These are phyloP conservation scores for Cydonia oblonga DNA, from an alignment of 331 rosid genomes.

Conservation along the genomic window DNA sequence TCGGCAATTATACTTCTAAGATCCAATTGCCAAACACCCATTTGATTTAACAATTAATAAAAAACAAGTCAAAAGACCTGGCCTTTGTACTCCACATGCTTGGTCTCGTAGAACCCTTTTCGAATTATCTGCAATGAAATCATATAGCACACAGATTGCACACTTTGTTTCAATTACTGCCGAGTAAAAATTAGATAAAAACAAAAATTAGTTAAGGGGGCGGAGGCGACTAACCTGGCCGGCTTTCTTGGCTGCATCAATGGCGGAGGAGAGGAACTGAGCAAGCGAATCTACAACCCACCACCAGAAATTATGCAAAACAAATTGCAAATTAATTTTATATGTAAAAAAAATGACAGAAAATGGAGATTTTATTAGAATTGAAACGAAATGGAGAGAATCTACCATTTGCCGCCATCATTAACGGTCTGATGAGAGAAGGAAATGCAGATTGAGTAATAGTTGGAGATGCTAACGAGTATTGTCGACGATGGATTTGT, in stretches of 20 bases:
- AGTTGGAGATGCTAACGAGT: not conserved
- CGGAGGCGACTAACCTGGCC: conserved; percentile 24
- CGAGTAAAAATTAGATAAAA: not conserved
- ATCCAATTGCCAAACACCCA: not conserved
- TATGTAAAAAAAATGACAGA: not conserved
- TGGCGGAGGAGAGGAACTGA: conserved; percentile 36
- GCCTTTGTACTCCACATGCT: conserved; percentile 49
- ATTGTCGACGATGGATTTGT: not conserved
- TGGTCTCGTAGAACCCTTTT: conserved; percentile 34
- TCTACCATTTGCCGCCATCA: conserved; percentile 53
- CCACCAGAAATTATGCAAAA: not conserved
- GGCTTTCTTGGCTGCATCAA: conserved; percentile 48
- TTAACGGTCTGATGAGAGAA: not conserved
- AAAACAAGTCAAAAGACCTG: conserved; percentile 7
- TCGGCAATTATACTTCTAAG: not conserved
- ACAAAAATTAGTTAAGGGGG: not conserved
- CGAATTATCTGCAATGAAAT: conserved; percentile 24
- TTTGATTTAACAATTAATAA: not conserved
- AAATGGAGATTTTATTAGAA: not conserved
- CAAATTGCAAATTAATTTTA: not conserved
- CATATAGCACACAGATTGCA: not conserved
- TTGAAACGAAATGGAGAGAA: not conserved
- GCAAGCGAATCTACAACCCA: conserved; percentile 30
- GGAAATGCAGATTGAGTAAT: not conserved
- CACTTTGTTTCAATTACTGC: too few relatives aligned